Base-by-base conservation (phyloP, 1,139 yeast species). In the Blastobotrys malaysiensis region DNA sequence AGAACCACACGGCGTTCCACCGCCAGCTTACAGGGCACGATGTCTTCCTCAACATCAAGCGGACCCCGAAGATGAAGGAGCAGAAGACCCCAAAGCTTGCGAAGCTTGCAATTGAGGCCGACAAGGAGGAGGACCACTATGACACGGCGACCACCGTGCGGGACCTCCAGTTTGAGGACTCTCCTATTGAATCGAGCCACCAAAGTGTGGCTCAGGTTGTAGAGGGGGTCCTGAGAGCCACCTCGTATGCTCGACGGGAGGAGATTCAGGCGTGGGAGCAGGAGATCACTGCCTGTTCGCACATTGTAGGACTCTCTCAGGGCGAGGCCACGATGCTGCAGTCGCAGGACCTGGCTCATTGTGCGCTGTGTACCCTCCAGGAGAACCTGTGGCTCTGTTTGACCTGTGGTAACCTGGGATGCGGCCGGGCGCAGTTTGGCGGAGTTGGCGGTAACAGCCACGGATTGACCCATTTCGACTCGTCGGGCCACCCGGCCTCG, bases 401-500 rank as follows among this genome's bases (percentile, higher is more conserved):
- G 45, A 81, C 81, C 46, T 93, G 99, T 76, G 99, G 98, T 0
- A 76, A 79, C 47, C 67, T 90, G 9, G 97, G 97, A 1, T 93
- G 99, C 73, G 97, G 98, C 19, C 77, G 99, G 61, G 84, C 84
- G 43, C 99, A 93, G 69, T 88, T 87, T 65, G 99, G 98, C 31
- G 84, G 89, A n/a, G 81, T 89, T 27, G 83, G 88, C 22, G 99
- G 99, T 3, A 83, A 91, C 65, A 85, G 96, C 0, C 99, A 93
- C 69, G 98, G 96, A 0, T 73, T 93, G 61, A 69, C 70, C 0
- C 99, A 95, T 71, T 86, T 69, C 64, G 72, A 81, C 2, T 68
- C 74, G 1, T 63, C 75, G 0, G 73, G 71, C 0, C 99, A 95
- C 68, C 81, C 88, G 0, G 82, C 91, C 9, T 97, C 98, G 0